A percentile compares a stretch with the other conserved stretches of the same genome.
phyloP scores from a whole-genome alignment of 2,329 filamentous ascomycete species.

The Colletotrichum higginsianum region DNA sequence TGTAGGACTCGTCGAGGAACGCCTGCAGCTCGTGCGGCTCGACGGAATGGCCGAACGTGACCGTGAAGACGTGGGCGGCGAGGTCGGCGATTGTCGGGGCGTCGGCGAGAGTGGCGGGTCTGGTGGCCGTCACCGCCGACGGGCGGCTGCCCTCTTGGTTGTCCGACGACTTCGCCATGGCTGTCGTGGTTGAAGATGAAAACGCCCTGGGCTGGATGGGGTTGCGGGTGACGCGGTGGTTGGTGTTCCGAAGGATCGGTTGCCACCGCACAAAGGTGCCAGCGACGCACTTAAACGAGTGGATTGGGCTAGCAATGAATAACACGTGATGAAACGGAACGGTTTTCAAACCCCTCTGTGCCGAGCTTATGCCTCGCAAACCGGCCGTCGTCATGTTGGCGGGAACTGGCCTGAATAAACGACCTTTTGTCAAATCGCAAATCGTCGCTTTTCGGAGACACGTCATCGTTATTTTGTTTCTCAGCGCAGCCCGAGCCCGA shows the following conservation, averaged over 20 bases:
- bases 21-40: slow-evolving; percentile 53
- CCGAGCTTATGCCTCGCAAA: neutral
- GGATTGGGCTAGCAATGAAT: neutral
- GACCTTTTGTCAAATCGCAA: neutral
- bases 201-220: neutral
- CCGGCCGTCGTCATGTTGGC: neutral
- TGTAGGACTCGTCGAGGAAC: slow-evolving; percentile 57
- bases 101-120: slow-evolving; percentile 45
- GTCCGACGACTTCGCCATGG: slow-evolving; percentile 11
- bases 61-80: slow-evolving; percentile 54
- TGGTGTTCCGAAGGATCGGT: neutral
- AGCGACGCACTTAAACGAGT: neutral
- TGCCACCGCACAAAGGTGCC: neutral
- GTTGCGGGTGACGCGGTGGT: neutral
- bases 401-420: neutral
- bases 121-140: neutral
- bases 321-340: too few relatives aligned
- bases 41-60: slow-evolving; percentile 60
- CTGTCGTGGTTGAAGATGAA: neutral
- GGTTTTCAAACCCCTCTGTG: slow-evolving; percentile 11
- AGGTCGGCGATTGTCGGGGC: slow-evolving; percentile 51
- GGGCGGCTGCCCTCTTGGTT: neutral
- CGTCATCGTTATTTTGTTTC: slow-evolving; percentile 14
- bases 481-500: neutral
- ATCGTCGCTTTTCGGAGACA: slow-evolving; percentile 18